These are phyloP conservation scores for Durio zibethinus DNA, from an alignment of 345 rosid species.

Conservation along the genomic window DNA sequence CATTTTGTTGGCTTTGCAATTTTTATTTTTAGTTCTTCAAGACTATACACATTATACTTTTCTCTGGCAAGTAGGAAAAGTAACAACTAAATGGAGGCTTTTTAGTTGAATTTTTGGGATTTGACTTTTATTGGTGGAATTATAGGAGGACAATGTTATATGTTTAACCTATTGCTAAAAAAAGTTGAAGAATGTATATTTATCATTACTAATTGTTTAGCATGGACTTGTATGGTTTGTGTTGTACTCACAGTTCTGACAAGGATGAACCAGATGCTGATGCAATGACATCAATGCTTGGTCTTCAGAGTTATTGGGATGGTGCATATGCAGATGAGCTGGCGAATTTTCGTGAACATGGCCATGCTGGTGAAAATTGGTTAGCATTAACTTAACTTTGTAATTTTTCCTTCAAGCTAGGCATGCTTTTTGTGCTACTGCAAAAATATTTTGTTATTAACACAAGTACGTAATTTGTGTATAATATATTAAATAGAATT, in stretches of 20 bases:
- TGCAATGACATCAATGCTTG: constrained; percentile 71
- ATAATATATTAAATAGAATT: not conserved
- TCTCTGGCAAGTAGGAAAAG: not conserved
- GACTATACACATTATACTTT: not conserved
- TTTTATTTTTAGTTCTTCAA: not conserved
- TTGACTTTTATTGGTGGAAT: not conserved
- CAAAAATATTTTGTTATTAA: not conserved
- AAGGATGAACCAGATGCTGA: constrained; percentile 87
- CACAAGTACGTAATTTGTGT: not conserved
- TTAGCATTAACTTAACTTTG: constrained; percentile 20
- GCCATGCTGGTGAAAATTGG: constrained; percentile 95
- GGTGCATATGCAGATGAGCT: constrained; percentile 87
- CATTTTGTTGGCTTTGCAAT: not conserved
- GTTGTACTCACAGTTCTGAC: constrained; percentile 57
- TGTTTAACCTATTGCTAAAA: not conserved
- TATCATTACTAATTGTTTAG: not conserved
- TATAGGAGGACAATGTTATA: not conserved
- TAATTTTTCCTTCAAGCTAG: not conserved
- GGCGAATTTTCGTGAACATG: constrained; percentile 79
- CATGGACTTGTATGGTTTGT: not conserved
- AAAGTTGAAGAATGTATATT: not conserved
- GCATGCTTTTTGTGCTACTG: not conserved
- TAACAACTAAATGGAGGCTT: not conserved
- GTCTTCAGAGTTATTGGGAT: constrained; percentile 93
- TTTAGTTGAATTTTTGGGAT: not conserved